phyloP scores from a whole-genome alignment of 768 basidiomycete species.

The Hysterangium stoloniferum region DNA sequence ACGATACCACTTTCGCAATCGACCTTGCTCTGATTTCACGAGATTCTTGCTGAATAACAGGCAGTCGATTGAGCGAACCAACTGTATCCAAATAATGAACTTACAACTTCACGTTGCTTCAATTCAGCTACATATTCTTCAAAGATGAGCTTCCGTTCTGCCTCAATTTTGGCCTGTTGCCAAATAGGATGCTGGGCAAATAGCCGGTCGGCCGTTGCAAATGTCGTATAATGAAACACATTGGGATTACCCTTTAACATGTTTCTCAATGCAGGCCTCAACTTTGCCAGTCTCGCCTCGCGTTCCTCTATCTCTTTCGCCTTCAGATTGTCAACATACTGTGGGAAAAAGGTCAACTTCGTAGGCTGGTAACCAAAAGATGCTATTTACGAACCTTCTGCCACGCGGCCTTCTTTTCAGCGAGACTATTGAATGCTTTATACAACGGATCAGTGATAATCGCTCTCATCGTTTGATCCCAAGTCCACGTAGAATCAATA shows the following conservation, averaged over 20 bases:
- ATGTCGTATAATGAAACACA: slow-evolving; percentile 89
- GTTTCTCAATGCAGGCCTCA: slow-evolving; percentile 80
- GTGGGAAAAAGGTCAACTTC: slow-evolving; percentile 8
- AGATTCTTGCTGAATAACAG: slow-evolving; percentile 56
- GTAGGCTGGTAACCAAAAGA: slow-evolving; percentile 4
- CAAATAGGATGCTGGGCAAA: slow-evolving; percentile 87
- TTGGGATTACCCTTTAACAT: slow-evolving; percentile 82
- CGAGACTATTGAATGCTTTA: slow-evolving; percentile 85
- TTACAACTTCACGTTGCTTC: slow-evolving; percentile 81
- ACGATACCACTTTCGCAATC: slow-evolving; percentile 70
- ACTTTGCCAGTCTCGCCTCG: slow-evolving; percentile 73
- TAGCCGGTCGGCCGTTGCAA: slow-evolving; percentile 77
- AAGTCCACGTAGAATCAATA: slow-evolving; percentile 89
- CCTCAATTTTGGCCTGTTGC: slow-evolving; percentile 78
- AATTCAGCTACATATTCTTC: slow-evolving; percentile 87
- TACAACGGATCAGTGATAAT: slow-evolving; percentile 98
- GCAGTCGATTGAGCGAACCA: slow-evolving; percentile 9
- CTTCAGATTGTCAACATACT: slow-evolving; percentile 75
- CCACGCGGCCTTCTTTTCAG: slow-evolving; percentile 91
- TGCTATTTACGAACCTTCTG: slow-evolving; percentile 59
- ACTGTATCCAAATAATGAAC: slow-evolving; percentile 23
- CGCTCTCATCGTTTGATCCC: slow-evolving; percentile 97
- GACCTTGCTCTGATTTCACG: slow-evolving; percentile 71
- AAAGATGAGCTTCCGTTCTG: slow-evolving; percentile 81
- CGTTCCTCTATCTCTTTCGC: slow-evolving; percentile 82